Base-by-base conservation (phyloP, 108 stramenopile species). In the Nitzschia palea region DNA sequence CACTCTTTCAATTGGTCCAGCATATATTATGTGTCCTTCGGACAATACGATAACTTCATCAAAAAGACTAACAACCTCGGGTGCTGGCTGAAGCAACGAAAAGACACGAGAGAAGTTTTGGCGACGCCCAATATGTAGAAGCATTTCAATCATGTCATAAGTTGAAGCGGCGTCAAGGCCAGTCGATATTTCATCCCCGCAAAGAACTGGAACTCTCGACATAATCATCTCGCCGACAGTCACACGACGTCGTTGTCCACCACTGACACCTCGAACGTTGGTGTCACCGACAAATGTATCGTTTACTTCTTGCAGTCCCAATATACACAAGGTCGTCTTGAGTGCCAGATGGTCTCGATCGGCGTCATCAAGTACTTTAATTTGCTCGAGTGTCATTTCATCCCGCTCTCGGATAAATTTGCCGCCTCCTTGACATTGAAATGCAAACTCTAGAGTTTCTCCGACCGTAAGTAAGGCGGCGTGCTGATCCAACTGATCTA, bases 51-150 rank as follows among this genome's bases (percentile, higher is more conserved):
- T 78, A 9, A 94, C 72, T 20, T 94, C 71, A 44, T 93, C 91
- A 57, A 95, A 95, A 62, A 95, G 77, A 58, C 85, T 87, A 53
- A 93, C 92, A 20, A 88, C 88, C 64, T 96, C 94, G 8, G 91
- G 94, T 4, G 87, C 73, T 18, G 96, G 93, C 67, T 97, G 96
- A 5, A 95, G 71, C 43, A 97, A 81, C 20, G 88, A 76, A 15
- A 94, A 74, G 14, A 95, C 76, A n/a, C 86, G 61, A 1, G 88
- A 82, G 47, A 58, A 89, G 60, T 78, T 77, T 76, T 57, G 57
- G 45, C 25, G 76, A 67, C 32, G 81, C 34, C 68, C 62, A 51
- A 65, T 68, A 25, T 67, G 60, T 43, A 56, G 1, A 2, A 72
- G 26, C 1, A 40, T 32, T 40, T 76, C 57, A 34, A 73, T 47